phyloP scores from a whole-genome alignment of 2,329 filamentous ascomycete genomes.

The Chrysosphaeria jannelii region DNA sequence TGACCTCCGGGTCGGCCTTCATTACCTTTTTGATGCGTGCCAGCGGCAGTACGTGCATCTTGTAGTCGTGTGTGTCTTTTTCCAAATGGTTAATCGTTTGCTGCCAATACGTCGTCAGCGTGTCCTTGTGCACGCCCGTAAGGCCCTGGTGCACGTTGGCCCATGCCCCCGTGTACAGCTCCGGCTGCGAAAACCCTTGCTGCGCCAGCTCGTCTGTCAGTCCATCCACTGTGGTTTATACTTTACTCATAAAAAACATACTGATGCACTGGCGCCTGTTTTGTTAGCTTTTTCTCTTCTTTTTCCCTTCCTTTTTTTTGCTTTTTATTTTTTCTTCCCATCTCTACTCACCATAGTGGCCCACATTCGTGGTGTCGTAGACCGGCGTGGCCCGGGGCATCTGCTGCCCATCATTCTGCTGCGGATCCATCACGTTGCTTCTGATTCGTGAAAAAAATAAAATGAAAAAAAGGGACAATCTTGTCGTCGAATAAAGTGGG shows the following conservation, averaged over 20 bases:
- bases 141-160: conserved; percentile 93
- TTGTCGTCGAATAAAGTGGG: no score
- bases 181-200: conserved; percentile 68
- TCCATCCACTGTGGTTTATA: background rate
- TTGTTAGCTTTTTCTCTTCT: background rate
- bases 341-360: conserved; percentile 45
- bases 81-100: conserved; percentile 92
- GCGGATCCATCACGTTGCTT: no score
- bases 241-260: no score
- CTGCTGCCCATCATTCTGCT: conserved; percentile 27
- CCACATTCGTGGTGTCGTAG: conserved; percentile 46
- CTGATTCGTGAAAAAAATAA: no score
- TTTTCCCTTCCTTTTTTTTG: no score
- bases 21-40: conserved; percentile 99
- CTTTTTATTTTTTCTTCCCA: no score
- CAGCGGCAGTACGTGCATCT: conserved; percentile 81
- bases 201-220: conserved; percentile 43
- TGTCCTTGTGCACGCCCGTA: conserved; percentile 77
- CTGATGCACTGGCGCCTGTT: conserved; percentile 34
- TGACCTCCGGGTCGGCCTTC: conserved; percentile 97
- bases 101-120: conserved; percentile 97
- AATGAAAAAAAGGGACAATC: no score
- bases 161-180: conserved; percentile 84
- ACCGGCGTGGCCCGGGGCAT: conserved; percentile 27
- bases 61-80: conserved; percentile 89